These are phyloP conservation scores for Pisolithus orientalis DNA, from an alignment of 768 basidiomycete species.

Conservation along the genomic window DNA sequence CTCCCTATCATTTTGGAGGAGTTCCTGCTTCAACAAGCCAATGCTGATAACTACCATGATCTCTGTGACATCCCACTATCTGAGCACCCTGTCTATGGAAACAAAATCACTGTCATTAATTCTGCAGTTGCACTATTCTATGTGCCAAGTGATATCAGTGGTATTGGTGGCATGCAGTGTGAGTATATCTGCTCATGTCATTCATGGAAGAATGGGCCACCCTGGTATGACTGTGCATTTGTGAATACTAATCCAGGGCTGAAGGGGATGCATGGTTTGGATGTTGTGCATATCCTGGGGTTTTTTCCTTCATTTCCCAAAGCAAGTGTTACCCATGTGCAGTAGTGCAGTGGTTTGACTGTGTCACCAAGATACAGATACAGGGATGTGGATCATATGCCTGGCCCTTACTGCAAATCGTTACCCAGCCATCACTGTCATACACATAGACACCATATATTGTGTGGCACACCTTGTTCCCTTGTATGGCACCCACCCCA, in stretches of 20 bases:
- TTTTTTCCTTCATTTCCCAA: conserved; percentile 18
- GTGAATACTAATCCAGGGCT: conserved; percentile 8
- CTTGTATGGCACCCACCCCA: neutral
- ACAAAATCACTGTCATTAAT: conserved; percentile 1
- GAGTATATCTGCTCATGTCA: conserved; percentile 3
- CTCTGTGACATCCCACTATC: neutral
- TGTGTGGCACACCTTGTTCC: neutral
- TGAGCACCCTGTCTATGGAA: conserved; percentile 10
- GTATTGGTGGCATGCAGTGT: conserved; percentile 7
- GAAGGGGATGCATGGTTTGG: conserved; percentile 19
- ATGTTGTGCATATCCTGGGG: conserved; percentile 12
- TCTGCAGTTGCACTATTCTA: conserved; percentile 2
- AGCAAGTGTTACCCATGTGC: conserved; percentile 17
- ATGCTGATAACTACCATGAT: neutral
- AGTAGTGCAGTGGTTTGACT: conserved; percentile 22
- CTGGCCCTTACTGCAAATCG: neutral
- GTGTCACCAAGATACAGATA: conserved; percentile 9
- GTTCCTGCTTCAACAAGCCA: conserved; percentile 1
- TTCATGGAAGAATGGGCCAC: neutral
- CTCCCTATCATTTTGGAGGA: conserved; percentile 17
- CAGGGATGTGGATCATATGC: conserved; percentile 22
- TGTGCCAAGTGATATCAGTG: conserved; percentile 3
- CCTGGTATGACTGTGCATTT: conserved; percentile 22
- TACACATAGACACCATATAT: neutral
- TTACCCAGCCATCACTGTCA: neutral